Evolutionary conservation across 1,284 basidiomycete genomes (phyloP), one percentile per base, ranked within the genome.

Genomic region (Fomes fomentarius): DNA sequence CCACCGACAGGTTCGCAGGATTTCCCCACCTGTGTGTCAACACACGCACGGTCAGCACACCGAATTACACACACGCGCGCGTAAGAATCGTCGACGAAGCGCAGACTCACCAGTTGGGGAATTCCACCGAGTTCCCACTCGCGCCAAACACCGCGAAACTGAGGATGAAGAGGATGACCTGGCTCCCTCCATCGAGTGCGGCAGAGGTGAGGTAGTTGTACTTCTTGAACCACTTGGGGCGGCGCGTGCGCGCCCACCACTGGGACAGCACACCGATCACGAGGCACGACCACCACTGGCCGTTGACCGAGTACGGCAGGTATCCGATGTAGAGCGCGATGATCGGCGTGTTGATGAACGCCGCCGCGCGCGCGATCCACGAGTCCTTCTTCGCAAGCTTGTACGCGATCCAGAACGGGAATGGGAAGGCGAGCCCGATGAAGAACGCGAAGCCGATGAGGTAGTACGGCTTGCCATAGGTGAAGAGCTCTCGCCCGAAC

Each of bases 131-230:
- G 72, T 82, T 64, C 71, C 86, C 58, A 80, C 82, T 68, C 74
- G 79, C 77, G 78, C 89, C 68, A 77, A 89, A 77, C 79, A 89
- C 78, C 76, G 90, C 74, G 81, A 80, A 82, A 80, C 66, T 69
- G 34, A 78, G 64, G 33, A 79, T 76, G 67, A 78, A 78, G 10
- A 79, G 61, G 47, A 78, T 78, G 42, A 79, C 74, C 60, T 78
- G 77, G 48, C 70, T 73, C 9, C 77, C 77, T n/a, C 77, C 77
- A 56, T 79, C 77, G 24, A 79, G 66, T 21, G 76, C 76, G 2
- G 76, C 76, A 10, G 71, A 74, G 24, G 75, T 64, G 37, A 79
- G 68, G 65, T 78, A 79, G 64, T 78, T 78, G 67, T 76, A 76
- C 70, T 81, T 81, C 64, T 76, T 74, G 66, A 79, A 80, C 77